Conservation (phyloP, 1,139 yeast genomes). For the Candida tunisiensis region DNA sequence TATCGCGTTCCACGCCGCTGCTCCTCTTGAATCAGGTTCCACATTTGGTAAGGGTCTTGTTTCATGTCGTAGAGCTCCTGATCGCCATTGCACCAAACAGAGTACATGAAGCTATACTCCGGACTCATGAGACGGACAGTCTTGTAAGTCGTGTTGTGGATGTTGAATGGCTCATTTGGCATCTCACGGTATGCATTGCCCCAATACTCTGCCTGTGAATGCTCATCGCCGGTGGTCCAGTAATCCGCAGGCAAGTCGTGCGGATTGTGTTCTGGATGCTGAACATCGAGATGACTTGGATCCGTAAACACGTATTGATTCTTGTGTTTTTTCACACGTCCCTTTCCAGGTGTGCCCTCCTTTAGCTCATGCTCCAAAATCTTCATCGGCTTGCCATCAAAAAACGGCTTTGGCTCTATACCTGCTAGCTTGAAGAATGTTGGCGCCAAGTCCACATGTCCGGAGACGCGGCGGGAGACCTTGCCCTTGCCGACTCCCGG, state of each 20-base stretch:
- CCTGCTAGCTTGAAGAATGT: slow-evolving; percentile 3
- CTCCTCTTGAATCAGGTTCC: slow-evolving; percentile 1
- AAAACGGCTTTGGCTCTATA: background rate
- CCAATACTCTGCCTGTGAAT: slow-evolving; percentile 3
- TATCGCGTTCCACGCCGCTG: too few relatives aligned
- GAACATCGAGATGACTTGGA: too few relatives aligned
- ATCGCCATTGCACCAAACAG: slow-evolving; percentile 3
- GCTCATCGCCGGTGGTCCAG: slow-evolving; percentile 2
- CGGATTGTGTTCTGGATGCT: too few relatives aligned
- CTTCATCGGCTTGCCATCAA: slow-evolving; percentile 2
- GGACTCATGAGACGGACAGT: slow-evolving; percentile 2
- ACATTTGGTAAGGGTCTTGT: slow-evolving; percentile 2
- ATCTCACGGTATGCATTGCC: slow-evolving; percentile 2
- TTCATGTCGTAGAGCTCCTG: slow-evolving; percentile 3
- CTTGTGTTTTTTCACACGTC: too few relatives aligned
- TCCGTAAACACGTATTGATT: too few relatives aligned
- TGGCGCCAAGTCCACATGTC: slow-evolving; percentile 3
- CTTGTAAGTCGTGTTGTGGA: slow-evolving; percentile 4
- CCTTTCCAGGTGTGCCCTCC: too few relatives aligned
- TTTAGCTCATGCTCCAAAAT: too few relatives aligned
- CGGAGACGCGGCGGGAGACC: background rate
- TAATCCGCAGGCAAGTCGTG: too few relatives aligned
- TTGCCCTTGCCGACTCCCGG: slow-evolving; percentile 3
- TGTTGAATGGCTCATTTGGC: too few relatives aligned
- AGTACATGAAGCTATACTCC: slow-evolving; percentile 2